Evolutionary conservation across 805 yeast genomes (phyloP), one percentile per base, ranked within the genome.

Genomic region (Hanseniaspora mollemarum): DNA sequence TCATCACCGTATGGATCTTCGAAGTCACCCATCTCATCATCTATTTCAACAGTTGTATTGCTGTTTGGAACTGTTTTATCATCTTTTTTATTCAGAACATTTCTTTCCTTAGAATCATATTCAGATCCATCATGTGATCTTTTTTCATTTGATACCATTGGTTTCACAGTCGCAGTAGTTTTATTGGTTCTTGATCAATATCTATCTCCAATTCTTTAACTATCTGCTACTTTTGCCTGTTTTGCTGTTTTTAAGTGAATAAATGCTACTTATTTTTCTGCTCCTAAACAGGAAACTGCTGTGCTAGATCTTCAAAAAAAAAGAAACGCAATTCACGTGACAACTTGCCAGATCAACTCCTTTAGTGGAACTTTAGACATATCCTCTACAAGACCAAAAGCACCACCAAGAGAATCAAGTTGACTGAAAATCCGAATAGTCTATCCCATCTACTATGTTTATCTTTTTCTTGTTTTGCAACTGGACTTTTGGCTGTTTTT

Each of bases 1-100:
- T 88, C 96, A 62, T 86, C 95, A 54, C 95, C 95, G 58, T 80
- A 82, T 38, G 84, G 80, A 61, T 83, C 92, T 65, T 87, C 96
- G 65, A 83, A 83, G 57, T 83, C 95, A 25, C 90, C 94, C 76
- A 81, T 77, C 18, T 78, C 81, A 31, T 71, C 67, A 55, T 79
- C 69, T n/a, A 61, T 67, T 6, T 61, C 55, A 16, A 71, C 77
- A 54, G 54, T 58, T 3, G 45, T 53, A 12, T 51, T 13, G 32
- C 39, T 31, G 9, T 53, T 28, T 13, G 54, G 51, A 22, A 64
- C 65, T n/a, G 54, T 60, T 49, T 52, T 55, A 7, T 52, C 58
- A 24, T 50, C 66, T 51, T 58, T 67, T 63, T 59, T 65, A 49
- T 61, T 67, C 53, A 78, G 73, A 6, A 71, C 73, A 24, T 58